Base-by-base conservation (phyloP, 2,329 filamentous ascomycete genomes). In the Pseudocercospora ulei region DNA sequence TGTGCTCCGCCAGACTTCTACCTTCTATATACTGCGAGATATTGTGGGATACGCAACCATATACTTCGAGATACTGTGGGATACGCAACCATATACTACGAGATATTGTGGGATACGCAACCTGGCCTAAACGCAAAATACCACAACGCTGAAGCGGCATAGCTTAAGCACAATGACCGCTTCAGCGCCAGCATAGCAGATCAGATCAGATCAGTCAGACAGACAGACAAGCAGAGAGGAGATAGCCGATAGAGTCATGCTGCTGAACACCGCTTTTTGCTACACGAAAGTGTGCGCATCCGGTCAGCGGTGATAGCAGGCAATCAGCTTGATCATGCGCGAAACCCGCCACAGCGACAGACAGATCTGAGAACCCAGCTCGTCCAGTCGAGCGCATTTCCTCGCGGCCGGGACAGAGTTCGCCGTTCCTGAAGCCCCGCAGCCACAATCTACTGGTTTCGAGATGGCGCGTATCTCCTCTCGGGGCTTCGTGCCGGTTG, bases 211-310 rank as follows among this genome's bases (percentile, higher is more conserved):
- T 43, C 44, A 46, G 38, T 35, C 44, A 44, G 38, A 35, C 42
- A 43, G 41, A 43, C 37, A 43, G 35, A 33, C 38, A 40, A 46
- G 30, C 38, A 48, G 43, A 44, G 39, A 48, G 35, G 47, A 51
- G 47, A 51, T 51, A 51, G 49, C 49, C 47, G 47, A 50, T 51
- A 47, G 46, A 46, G 49, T 41, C 47, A 49, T 51, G 47, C 48
- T 42, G 48, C 43, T 42, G 43, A 34, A 43, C 33, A 31, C 35
- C 41, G 34, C 25, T 42, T 40, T 33, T 37, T 44, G 41, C 41
- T 30, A 39, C 47, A 39, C 41, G 27, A 31, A 39, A 34, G 39
- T 36, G 33, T 35, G 18, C 23, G 38, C 35, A 43, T 11, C 41
- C 39, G 26, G 39, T 38, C 37, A 43, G 42, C 38, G 16, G 34